Percentiles rank a stretch among this genome's conserved stretches.
These are phyloP conservation scores for Neonectria punicea DNA, from an alignment of 2,329 filamentous ascomycete species.

Conservation along the genomic window DNA sequence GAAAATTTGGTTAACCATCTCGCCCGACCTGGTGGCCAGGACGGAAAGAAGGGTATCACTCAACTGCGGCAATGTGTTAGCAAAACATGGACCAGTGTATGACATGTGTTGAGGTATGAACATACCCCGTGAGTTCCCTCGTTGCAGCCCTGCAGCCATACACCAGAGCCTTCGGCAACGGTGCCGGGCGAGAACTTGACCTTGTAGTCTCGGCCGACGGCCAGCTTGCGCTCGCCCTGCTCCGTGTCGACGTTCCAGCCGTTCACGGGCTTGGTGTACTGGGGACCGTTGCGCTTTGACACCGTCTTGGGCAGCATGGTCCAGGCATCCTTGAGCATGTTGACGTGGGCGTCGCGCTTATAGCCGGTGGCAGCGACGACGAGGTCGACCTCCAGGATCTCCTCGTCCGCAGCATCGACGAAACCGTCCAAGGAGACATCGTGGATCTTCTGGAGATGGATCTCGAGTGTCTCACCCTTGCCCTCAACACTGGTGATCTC, in stretches of 20 bases:
- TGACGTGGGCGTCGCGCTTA: conserved; percentile 78
- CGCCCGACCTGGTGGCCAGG: conserved; percentile 77
- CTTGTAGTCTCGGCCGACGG: conserved; percentile 81
- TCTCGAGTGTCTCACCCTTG: conserved; percentile 61
- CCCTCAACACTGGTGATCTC: conserved; percentile 72
- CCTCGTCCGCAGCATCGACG: conserved; percentile 54
- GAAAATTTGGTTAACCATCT: conserved; percentile 83
- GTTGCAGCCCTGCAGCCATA: conserved; percentile 95
- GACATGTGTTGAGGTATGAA: conserved; percentile 41
- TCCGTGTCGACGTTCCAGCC: conserved; percentile 55
- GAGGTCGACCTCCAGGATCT: conserved; percentile 79
- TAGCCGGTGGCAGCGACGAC: conserved; percentile 93
- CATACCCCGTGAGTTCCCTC: conserved; percentile 91
- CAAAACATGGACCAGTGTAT: conserved; percentile 4
- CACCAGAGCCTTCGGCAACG: conserved; percentile 78
- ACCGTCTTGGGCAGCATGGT: conserved; percentile 69
- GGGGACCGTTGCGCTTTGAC: conserved; percentile 39
- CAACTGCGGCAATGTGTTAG: conserved; percentile 60
- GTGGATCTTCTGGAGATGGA: conserved; percentile 65
- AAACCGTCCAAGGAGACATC: conserved; percentile 55
- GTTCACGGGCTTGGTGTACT: conserved; percentile 49
- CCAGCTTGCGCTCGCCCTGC: conserved; percentile 62
- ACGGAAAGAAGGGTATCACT: conserved; percentile 86
- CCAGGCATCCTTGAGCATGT: conserved; percentile 75
- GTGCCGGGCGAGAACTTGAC: conserved; percentile 75